phyloP scores from a whole-genome alignment of 495 filamentous ascomycete species.

The Astrothelium macrocarpum region DNA sequence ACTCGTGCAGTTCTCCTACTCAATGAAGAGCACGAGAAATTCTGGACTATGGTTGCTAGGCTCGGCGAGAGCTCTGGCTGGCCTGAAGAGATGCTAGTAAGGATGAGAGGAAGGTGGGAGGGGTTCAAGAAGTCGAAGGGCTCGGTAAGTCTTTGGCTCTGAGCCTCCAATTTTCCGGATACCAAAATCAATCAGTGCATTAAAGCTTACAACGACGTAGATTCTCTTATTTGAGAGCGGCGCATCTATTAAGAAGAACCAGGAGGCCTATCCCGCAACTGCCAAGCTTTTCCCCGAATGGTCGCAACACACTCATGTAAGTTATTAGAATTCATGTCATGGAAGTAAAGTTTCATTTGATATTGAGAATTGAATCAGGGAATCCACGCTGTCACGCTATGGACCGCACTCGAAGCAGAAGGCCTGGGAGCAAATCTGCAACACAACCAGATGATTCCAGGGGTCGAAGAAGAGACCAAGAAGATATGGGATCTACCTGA shows the following conservation, averaged over 20 bases:
- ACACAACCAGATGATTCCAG: conserved; percentile 59
- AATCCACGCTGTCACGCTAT: conserved; percentile 59
- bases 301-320: conserved; percentile 43
- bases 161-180: neutral
- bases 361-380: conserved; percentile 30
- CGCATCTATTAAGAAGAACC: conserved; percentile 39
- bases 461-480: conserved; percentile 49
- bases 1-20: conserved; percentile 53
- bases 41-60: conserved; percentile 49
- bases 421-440: conserved; percentile 65
- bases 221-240: conserved; percentile 57
- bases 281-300: conserved; percentile 53
- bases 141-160: conserved; percentile 32
- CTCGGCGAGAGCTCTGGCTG: conserved; percentile 15
- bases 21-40: conserved; percentile 52
- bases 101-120: conserved; percentile 13
- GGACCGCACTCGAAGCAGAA: conserved; percentile 59
- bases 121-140: conserved; percentile 49
- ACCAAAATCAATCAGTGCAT: no score
- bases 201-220: conserved; percentile 22
- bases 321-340: neutral
- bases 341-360: neutral
- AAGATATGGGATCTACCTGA: conserved; percentile 48
- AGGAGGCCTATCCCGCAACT: conserved; percentile 46
- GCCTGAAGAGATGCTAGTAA: neutral